Evolutionary conservation across 208 protist species (phyloP).

Genomic region (Leishmania turanica): DNA sequence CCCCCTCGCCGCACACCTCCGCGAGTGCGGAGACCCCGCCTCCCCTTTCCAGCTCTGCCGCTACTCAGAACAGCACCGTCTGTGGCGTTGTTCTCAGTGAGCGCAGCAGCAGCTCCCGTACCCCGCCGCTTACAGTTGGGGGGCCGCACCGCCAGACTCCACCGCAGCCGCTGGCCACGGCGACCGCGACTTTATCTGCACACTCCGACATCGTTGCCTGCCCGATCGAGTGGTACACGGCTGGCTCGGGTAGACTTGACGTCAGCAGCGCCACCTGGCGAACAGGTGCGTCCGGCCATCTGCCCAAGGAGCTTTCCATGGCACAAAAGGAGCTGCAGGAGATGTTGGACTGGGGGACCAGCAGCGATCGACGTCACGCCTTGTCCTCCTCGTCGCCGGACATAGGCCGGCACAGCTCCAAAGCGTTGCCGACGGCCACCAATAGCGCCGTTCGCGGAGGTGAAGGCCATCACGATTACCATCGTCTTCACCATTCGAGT

Average conservation of each 20-base stretch:
- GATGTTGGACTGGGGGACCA: constrained; percentile 30
- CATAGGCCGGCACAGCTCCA: constrained; percentile 4
- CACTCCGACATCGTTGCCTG: background rate
- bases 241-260: constrained; percentile 15
- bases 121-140: constrained; percentile 18
- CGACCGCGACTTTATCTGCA: background rate
- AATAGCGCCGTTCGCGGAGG: too few relatives aligned
- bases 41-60: background rate
- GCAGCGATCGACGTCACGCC: constrained; percentile 9
- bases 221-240: constrained; percentile 20
- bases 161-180: constrained; percentile 4
- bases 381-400: constrained; percentile 7
- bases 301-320: constrained; percentile 30
- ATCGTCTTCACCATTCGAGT: background rate
- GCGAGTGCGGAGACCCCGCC: background rate
- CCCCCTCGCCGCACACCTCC: background rate
- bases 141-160: constrained; percentile 17
- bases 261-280: constrained; percentile 11
- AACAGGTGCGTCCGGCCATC: constrained; percentile 8
- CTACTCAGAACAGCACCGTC: background rate
- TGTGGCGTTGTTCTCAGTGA: background rate
- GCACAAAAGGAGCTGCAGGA: constrained; percentile 34
- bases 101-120: constrained; percentile 10
- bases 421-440: background rate
- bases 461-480: background rate